These are phyloP conservation scores for Talaromyces sp. DNA, from an alignment of 2,329 filamentous ascomycete species.

Conservation along the genomic window DNA sequence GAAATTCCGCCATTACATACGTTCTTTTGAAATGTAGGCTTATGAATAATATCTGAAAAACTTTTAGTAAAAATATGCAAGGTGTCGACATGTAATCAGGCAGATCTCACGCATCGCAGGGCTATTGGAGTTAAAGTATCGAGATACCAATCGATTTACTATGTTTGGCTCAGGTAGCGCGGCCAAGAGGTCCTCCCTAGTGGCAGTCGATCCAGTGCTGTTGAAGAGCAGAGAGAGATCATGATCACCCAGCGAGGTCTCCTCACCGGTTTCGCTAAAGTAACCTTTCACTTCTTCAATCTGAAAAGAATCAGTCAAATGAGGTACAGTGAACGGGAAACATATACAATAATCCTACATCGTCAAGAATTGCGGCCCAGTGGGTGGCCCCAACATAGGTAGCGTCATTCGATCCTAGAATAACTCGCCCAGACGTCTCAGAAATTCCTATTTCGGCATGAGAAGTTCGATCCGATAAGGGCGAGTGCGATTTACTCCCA, in stretches of 20 bases:
- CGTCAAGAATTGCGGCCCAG: slow-evolving; percentile 6
- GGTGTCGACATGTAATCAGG: background rate
- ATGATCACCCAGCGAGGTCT: background rate
- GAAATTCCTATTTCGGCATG: too few species aligned
- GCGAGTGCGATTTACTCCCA: background rate
- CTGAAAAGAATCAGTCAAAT: background rate
- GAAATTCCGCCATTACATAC: background rate
- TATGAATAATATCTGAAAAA: slow-evolving; percentile 5
- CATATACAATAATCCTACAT: background rate
- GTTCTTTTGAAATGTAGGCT: slow-evolving; percentile 4
- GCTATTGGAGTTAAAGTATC: slow-evolving; percentile 5
- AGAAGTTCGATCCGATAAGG: too few species aligned
- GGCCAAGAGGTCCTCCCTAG: background rate
- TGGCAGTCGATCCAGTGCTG: background rate
- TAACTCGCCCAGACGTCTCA: too few species aligned
- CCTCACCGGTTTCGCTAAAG: background rate
- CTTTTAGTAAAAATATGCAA: background rate
- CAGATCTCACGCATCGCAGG: background rate
- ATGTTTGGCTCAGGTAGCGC: background rate
- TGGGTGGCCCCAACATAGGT: slow-evolving; percentile 3
- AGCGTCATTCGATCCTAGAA: background rate
- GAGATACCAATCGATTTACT: slow-evolving; percentile 5
- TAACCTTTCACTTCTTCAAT: slow-evolving; percentile 5
- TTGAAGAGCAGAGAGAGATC: slow-evolving; percentile 2
- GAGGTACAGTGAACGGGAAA: background rate